A percentile compares a stretch with the other conserved stretches of the same genome.
Evolutionary conservation across 1,139 yeast species (phyloP).

Genomic region (Suhomyces kunorum): DNA sequence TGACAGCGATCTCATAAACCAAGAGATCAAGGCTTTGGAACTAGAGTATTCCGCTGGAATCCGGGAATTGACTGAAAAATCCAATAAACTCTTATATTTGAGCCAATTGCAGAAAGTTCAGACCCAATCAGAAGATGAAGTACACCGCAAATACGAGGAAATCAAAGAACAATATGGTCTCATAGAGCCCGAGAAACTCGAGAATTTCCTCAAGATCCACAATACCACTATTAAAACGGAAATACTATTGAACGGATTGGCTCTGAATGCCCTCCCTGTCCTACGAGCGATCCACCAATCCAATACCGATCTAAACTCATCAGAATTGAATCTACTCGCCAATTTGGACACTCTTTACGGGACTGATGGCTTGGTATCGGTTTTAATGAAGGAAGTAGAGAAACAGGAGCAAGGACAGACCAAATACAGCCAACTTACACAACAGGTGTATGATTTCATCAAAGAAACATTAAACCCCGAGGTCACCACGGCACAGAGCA

Average conservation of each 20-base stretch:
- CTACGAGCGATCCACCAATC: conserved; percentile 37
- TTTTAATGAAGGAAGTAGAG: conserved; percentile 21
- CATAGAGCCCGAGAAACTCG: conserved; percentile 24
- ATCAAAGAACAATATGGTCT: conserved; percentile 16
- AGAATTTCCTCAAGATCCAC: conserved; percentile 23
- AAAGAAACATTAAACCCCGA: conserved; percentile 12
- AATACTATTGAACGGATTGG: conserved; percentile 25
- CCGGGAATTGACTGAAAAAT: conserved; percentile 23
- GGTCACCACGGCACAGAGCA: conserved; percentile 15
- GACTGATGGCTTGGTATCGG: conserved; percentile 14
- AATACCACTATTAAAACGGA: conserved; percentile 28
- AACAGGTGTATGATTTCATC: conserved; percentile 17
- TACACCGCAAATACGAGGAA: conserved; percentile 17
- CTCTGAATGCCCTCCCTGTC: conserved; percentile 33
- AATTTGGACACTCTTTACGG: conserved; percentile 25
- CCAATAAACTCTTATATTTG: conserved; percentile 34
- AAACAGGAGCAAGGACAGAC: conserved; percentile 12
- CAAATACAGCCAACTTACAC: conserved; percentile 13
- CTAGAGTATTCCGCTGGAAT: conserved; percentile 25
- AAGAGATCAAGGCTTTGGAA: conserved; percentile 20
- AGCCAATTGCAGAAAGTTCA: conserved; percentile 26
- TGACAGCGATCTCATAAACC: conserved; percentile 1
- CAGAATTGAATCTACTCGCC: conserved; percentile 32
- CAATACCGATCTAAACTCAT: conserved; percentile 27
- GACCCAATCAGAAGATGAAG: conserved; percentile 14